phyloP scores from a whole-genome alignment of 2,329 filamentous ascomycete species.

The Neoscytalidium dimidiatum region DNA sequence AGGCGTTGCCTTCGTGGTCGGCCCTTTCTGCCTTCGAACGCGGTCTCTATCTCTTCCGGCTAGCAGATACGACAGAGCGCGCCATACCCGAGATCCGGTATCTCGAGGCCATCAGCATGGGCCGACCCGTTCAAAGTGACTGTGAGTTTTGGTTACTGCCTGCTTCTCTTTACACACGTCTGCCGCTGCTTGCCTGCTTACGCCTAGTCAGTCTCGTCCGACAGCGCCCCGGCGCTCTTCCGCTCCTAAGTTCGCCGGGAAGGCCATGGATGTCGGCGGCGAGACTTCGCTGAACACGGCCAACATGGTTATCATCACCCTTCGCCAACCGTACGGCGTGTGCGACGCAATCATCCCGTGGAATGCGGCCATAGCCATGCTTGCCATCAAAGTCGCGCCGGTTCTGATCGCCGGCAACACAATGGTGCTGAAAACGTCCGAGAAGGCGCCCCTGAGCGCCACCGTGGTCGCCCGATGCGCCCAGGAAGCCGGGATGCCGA shows the following conservation, averaged over 20 bases:
- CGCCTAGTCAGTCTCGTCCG: no score
- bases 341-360: background rate
- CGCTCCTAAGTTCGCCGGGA: background rate
- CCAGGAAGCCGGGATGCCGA: conserved; percentile 73
- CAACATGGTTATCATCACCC: background rate
- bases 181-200: no score
- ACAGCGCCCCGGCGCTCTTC: background rate
- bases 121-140: background rate
- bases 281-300: background rate
- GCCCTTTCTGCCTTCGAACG: background rate
- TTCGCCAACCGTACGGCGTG: background rate
- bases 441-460: conserved; percentile 58
- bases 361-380: background rate
- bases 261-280: background rate
- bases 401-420: conserved; percentile 58
- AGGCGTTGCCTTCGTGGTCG: background rate
- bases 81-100: background rate
- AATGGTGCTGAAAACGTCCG: conserved; percentile 58
- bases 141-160: background rate
- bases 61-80: background rate
- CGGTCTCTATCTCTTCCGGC: background rate
- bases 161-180: no score
- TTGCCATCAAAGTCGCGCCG: conserved; percentile 34
- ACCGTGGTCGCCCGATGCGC: conserved; percentile 66
- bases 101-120: conserved; percentile 17